Evolutionary conservation across 2,329 filamentous ascomycete species (phyloP).

Genomic region (Hypocreales sp.): DNA sequence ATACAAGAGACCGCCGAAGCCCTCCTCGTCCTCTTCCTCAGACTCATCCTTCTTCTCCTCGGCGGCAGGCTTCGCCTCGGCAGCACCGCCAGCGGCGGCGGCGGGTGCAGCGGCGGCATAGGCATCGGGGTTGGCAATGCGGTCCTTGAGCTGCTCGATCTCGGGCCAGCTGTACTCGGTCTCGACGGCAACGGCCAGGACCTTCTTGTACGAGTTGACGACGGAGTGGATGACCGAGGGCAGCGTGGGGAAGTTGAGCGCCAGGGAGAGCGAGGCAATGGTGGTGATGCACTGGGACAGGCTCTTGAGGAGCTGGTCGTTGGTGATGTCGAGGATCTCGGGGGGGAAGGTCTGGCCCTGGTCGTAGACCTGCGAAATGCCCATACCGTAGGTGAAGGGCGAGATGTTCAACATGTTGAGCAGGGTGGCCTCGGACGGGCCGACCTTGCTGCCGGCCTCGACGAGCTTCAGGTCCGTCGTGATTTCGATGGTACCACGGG

Average conservation of each 20-base stretch:
- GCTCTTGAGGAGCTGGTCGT: constrained; percentile 79
- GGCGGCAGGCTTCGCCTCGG: constrained; percentile 34
- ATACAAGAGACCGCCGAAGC: constrained; percentile 71
- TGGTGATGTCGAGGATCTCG: constrained; percentile 79
- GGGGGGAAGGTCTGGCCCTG: constrained; percentile 84
- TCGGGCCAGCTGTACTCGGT: constrained; percentile 90
- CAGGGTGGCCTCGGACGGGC: constrained; percentile 94
- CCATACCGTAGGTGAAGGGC: constrained; percentile 98
- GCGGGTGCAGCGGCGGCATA: constrained; percentile 74
- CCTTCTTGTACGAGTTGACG: constrained; percentile 97
- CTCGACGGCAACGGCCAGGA: constrained; percentile 73
- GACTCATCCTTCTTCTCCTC: constrained; percentile 52
- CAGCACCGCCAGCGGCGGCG: constrained; percentile 40
- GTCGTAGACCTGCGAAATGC: constrained; percentile 92
- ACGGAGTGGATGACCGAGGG: constrained; percentile 93
- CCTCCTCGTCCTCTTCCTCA: constrained; percentile 52
- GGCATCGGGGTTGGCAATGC: constrained; percentile 95
- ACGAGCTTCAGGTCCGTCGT: constrained; percentile 96
- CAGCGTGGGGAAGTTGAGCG: constrained; percentile 86
- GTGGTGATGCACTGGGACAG: constrained; percentile 71
- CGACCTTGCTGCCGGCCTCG: constrained; percentile 85
- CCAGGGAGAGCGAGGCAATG: constrained; percentile 83
- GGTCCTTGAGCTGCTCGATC: constrained; percentile 97
- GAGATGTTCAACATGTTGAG: constrained; percentile 99
- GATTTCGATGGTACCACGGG: constrained; percentile 99